A percentile compares a stretch with the other conserved stretches of the same genome.
Evolutionary conservation across 148 eudicot genomes (phyloP).

Genomic region (Rhododendron vialii): DNA sequence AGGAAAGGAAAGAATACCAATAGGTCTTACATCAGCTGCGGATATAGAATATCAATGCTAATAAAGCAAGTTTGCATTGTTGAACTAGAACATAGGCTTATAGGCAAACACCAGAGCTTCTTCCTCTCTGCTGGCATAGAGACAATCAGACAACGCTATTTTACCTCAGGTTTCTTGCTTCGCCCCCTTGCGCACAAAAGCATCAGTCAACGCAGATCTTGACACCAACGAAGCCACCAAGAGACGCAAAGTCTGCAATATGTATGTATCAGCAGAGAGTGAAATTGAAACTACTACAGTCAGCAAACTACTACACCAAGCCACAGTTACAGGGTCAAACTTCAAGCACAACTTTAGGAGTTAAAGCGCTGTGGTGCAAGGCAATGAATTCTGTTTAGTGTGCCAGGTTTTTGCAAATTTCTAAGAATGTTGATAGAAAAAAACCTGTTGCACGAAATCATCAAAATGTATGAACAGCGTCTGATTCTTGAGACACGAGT

Average conservation of each 20-base stretch:
- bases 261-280: no score
- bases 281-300: no score
- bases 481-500: neutral
- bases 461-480: neutral
- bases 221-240: no score
- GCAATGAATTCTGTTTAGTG: neutral
- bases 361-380: neutral
- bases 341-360: neutral
- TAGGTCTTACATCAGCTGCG: neutral
- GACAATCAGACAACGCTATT: neutral
- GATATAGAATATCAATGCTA: neutral
- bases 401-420: neutral
- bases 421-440: neutral
- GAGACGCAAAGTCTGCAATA: no score
- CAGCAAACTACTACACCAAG: no score
- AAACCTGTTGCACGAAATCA: neutral
- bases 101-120: neutral
- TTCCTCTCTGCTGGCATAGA: neutral
- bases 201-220: conserved; percentile 7
- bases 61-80: neutral
- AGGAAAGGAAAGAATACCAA: neutral
- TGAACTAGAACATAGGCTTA: neutral
- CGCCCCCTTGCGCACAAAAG: neutral
- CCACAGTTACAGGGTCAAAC: neutral
- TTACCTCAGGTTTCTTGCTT: conserved; percentile 8